A percentile compares a stretch with the other conserved stretches of the same genome.
Evolutionary conservation across 2,329 filamentous ascomycete genomes (phyloP).

Genomic region (Neophaeococcomyces aloes): DNA sequence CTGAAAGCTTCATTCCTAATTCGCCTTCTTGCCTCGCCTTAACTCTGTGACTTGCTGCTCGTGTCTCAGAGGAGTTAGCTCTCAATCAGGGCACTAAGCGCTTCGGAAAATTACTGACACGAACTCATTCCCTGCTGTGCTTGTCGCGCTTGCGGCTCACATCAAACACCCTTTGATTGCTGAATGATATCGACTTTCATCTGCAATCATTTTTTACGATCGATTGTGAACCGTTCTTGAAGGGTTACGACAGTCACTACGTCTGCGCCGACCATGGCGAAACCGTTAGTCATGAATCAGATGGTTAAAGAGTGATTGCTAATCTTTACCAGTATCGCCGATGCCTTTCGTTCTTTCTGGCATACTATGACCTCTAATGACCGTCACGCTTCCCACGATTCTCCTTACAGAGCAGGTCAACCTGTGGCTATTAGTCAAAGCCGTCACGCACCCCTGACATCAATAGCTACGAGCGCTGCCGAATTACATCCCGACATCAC

Average conservation of each 20-base stretch:
- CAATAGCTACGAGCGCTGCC: constrained; percentile 71
- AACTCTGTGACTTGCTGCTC: too few relatives aligned
- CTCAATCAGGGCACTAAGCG: too few relatives aligned
- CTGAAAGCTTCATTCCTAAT: too few relatives aligned
- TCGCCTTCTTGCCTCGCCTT: too few relatives aligned
- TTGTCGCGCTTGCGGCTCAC: too few relatives aligned
- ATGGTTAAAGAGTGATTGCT: constrained; percentile 2
- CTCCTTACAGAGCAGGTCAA: constrained; percentile 79
- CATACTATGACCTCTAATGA: constrained; percentile 71
- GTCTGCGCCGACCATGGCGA: constrained; percentile 19
- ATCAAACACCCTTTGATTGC: too few relatives aligned
- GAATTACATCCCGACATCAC: constrained; percentile 81
- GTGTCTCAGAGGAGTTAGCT: too few relatives aligned
- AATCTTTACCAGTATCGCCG: constrained; percentile 15
- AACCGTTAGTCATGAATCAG: constrained; percentile 13
- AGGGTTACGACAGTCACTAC: constrained; percentile 17
- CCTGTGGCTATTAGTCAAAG: constrained; percentile 81
- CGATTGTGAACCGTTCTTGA: constrained; percentile 8
- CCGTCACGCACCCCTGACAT: constrained; percentile 71
- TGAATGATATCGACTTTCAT: too few relatives aligned
- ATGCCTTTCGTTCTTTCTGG: constrained; percentile 81
- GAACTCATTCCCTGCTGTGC: too few relatives aligned
- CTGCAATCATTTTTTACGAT: too few relatives aligned
- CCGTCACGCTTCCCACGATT: constrained; percentile 86
- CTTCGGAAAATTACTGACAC: too few relatives aligned